phyloP scores from a whole-genome alignment of 768 basidiomycete genomes.

The Hericium rajendrae region DNA sequence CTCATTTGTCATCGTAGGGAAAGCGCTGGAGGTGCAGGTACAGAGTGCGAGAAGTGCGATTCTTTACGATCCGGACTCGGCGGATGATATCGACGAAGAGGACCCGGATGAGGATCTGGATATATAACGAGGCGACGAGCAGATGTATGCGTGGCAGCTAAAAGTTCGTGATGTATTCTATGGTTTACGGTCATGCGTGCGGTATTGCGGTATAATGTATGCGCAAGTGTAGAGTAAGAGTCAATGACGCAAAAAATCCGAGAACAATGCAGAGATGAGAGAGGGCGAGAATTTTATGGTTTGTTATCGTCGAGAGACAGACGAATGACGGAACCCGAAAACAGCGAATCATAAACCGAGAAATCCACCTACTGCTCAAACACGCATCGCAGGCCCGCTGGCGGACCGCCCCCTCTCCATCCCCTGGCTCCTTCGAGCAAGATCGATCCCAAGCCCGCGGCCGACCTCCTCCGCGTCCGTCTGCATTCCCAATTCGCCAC shows the following conservation, averaged over 20 bases:
- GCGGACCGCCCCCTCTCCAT: not conserved
- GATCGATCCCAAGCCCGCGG: not conserved
- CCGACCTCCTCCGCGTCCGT: not conserved
- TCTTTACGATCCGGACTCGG: conserved; percentile 86
- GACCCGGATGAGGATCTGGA: conserved; percentile 95
- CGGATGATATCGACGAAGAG: conserved; percentile 91
- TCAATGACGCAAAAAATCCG: not conserved
- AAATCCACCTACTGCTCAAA: too few relatives aligned
- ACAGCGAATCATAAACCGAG: too few relatives aligned
- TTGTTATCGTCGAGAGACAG: not conserved
- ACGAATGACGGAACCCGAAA: too few relatives aligned
- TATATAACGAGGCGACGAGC: conserved; percentile 33
- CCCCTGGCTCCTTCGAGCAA: not conserved
- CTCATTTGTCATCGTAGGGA: conserved; percentile 25
- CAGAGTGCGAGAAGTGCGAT: conserved; percentile 39
- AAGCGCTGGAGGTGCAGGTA: conserved; percentile 18
- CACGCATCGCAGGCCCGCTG: not conserved
- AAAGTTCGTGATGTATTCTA: too few relatives aligned
- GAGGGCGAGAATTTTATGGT: not conserved
- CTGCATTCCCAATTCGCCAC: not conserved
- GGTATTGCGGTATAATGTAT: too few relatives aligned
- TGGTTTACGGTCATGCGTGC: too few relatives aligned
- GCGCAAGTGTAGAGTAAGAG: too few relatives aligned
- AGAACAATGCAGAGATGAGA: not conserved
- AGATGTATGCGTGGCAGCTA: not conserved